These are phyloP conservation scores for Podila minutissima DNA, from an alignment of 192 early-diverging fungal species.

Conservation along the genomic window DNA sequence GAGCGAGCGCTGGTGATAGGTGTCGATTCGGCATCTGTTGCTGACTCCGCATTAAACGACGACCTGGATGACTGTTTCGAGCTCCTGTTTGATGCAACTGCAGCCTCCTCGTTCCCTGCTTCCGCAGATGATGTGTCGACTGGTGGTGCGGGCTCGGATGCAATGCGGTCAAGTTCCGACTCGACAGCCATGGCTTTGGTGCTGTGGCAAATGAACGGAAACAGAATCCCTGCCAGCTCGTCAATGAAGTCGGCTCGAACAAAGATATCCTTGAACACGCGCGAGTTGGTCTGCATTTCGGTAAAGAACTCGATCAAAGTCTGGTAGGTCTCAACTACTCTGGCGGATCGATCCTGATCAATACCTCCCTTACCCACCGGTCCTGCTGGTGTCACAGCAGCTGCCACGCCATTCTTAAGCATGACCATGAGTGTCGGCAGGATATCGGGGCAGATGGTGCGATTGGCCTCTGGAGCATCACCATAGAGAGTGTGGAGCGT, in stretches of 20 bases:
- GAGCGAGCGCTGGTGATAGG: slow-evolving; percentile 21
- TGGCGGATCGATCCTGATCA: slow-evolving; percentile 31
- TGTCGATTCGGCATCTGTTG: slow-evolving; percentile 17
- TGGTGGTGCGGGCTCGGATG: slow-evolving; percentile 29
- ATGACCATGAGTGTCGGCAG: slow-evolving; percentile 58
- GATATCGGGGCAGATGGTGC: slow-evolving; percentile 56
- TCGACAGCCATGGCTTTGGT: slow-evolving; percentile 54
- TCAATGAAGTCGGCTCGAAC: slow-evolving; percentile 61
- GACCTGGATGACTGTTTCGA: slow-evolving; percentile 25
- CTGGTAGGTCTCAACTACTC: slow-evolving; percentile 53
- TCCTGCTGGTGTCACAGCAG: slow-evolving; percentile 24
- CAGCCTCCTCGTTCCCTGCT: slow-evolving; percentile 11
- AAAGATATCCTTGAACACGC: slow-evolving; percentile 63
- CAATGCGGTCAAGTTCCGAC: slow-evolving; percentile 58
- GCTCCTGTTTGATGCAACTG: slow-evolving; percentile 1
- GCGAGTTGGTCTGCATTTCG: slow-evolving; percentile 57
- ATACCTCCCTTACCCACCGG: slow-evolving; percentile 5
- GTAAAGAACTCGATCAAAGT: slow-evolving; percentile 57
- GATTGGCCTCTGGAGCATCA: slow-evolving; percentile 28
- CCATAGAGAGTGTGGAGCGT: slow-evolving; percentile 56
- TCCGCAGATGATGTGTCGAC: background rate
- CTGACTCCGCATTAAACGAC: slow-evolving; percentile 20
- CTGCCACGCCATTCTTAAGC: slow-evolving; percentile 55
- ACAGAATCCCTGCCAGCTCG: slow-evolving; percentile 61
- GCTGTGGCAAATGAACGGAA: slow-evolving; percentile 60